A percentile compares a stretch with the other conserved stretches of the same genome.
These are phyloP conservation scores for Mycena citricolor DNA, from an alignment of 1,284 basidiomycete species.

Conservation along the genomic window DNA sequence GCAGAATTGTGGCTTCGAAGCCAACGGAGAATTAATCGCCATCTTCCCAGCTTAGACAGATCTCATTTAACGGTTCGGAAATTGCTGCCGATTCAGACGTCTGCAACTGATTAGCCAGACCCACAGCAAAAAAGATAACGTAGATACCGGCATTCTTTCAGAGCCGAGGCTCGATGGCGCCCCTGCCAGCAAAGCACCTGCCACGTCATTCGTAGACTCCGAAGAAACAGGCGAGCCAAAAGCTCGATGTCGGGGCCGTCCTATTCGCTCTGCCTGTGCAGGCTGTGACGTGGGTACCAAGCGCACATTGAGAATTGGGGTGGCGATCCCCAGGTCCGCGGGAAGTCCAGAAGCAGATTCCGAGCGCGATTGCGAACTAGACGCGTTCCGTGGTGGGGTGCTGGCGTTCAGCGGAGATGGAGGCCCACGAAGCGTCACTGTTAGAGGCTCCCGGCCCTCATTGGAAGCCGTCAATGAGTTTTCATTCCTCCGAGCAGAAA, in stretches of 20 bases:
- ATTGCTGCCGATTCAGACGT: not conserved
- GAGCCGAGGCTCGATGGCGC: not conserved
- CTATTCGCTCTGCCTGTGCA: constrained; percentile 14
- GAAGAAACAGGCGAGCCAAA: constrained; percentile 12
- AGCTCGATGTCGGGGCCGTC: constrained; percentile 18
- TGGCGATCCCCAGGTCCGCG: not conserved
- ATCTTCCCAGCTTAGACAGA: constrained; percentile 22
- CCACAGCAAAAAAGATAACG: not conserved
- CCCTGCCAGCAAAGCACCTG: too few relatives aligned
- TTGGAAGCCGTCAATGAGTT: not conserved
- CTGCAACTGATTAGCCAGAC: not conserved
- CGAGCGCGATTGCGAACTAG: constrained; percentile 14
- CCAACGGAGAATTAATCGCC: too few relatives aligned
- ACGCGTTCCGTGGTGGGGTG: constrained; percentile 7
- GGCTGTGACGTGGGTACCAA: constrained; percentile 4
- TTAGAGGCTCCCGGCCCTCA: constrained; percentile 15
- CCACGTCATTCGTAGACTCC: not conserved
- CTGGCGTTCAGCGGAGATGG: constrained; percentile 11
- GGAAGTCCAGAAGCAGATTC: constrained; percentile 8
- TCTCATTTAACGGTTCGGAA: constrained; percentile 15
- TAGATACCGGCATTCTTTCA: constrained; percentile 2
- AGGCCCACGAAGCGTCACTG: constrained; percentile 18
- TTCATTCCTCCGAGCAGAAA: constrained; percentile 18
- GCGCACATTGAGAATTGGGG: constrained; percentile 13
- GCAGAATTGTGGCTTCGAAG: too few relatives aligned